Percentiles rank a stretch among this genome's conserved stretches.
These are phyloP conservation scores for Aspergillus campestris DNA, from an alignment of 495 filamentous ascomycete genomes.

Conservation along the genomic window DNA sequence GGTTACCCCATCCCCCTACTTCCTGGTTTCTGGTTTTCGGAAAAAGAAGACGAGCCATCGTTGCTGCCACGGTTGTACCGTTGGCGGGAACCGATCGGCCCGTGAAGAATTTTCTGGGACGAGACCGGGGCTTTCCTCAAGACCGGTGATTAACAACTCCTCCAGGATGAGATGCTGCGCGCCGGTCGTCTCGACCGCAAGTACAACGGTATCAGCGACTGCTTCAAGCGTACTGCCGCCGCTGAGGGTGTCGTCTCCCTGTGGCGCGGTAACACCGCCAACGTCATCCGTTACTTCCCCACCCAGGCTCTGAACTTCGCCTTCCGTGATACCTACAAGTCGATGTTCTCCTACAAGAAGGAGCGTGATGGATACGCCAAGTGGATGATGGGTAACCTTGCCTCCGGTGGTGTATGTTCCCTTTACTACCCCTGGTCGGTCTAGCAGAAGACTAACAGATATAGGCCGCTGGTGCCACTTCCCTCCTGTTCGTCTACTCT, in stretches of 20 bases:
- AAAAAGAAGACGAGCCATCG: too few relatives aligned
- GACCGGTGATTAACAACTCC: conserved; percentile 9
- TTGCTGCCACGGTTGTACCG: background rate
- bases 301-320: conserved; percentile 99
- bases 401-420: conserved; percentile 93
- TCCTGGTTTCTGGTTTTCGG: too few relatives aligned
- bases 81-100: conserved; percentile 8
- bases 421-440: background rate
- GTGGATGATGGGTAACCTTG: conserved; percentile 99
- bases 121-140: background rate
- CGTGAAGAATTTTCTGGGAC: background rate
- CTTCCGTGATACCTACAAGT: conserved; percentile 99
- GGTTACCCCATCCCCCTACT: conserved; percentile 8
- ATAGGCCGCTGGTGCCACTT: conserved; percentile 95
- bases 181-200: conserved; percentile 94
- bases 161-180: conserved; percentile 99
- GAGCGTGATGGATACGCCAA: conserved; percentile 94
- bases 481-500: conserved; percentile 99
- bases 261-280: conserved; percentile 99
- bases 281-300: conserved; percentile 99
- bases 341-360: conserved; percentile 99
- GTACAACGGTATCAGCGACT: conserved; percentile 89
- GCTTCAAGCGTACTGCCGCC: conserved; percentile 81
- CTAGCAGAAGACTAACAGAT: conserved; percentile 18
- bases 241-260: conserved; percentile 76